These are phyloP conservation scores for Boletus rubropictus DNA, from an alignment of 768 basidiomycete species.

Conservation along the genomic window DNA sequence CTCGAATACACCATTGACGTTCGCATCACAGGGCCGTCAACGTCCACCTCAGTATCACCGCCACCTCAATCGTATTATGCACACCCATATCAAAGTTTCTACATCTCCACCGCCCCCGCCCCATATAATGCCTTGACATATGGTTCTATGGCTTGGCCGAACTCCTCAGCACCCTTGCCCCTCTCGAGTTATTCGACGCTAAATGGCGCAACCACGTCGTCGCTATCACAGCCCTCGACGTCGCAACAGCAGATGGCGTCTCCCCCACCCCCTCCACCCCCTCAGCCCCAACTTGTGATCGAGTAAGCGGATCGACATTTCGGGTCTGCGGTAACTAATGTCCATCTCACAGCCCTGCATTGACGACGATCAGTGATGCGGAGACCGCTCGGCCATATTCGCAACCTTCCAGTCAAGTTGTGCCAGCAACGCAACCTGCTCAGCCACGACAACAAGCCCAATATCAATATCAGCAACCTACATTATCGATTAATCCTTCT, in stretches of 20 bases:
- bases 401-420: constrained; percentile 37
- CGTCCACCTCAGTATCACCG: constrained; percentile 37
- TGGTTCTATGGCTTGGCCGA: constrained; percentile 44
- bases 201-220: constrained; percentile 63
- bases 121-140: constrained; percentile 54
- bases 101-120: constrained; percentile 35
- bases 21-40: constrained; percentile 31
- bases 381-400: constrained; percentile 43
- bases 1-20: constrained; percentile 9
- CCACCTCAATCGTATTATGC: constrained; percentile 39
- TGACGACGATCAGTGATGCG: constrained; percentile 53
- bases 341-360: constrained; percentile 42
- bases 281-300: constrained; percentile 49
- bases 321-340: constrained; percentile 11
- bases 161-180: constrained; percentile 42
- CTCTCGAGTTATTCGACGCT: constrained; percentile 72
- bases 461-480: constrained; percentile 38
- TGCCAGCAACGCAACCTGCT: constrained; percentile 29
- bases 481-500: constrained; percentile 40
- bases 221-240: constrained; percentile 28
- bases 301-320: constrained; percentile 45
- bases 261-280: constrained; percentile 16
- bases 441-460: constrained; percentile 34
- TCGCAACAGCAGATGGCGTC: constrained; percentile 31
- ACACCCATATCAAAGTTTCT: constrained; percentile 39